Base-by-base conservation (phyloP, 208 protist species). In the Trypanosoma rangeli region DNA sequence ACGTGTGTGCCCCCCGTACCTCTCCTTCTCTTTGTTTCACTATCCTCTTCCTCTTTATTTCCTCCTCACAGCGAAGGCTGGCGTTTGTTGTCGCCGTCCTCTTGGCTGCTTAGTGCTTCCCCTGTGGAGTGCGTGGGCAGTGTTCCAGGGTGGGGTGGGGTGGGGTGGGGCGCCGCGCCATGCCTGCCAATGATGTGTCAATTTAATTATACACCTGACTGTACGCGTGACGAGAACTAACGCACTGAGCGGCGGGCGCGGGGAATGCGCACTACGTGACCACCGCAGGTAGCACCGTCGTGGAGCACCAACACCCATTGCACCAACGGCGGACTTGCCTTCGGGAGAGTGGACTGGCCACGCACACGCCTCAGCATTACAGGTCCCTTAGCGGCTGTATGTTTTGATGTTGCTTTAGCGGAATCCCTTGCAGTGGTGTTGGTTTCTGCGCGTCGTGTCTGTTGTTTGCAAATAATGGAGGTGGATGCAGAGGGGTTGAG, bases 341-440 rank as follows among this genome's bases (percentile, higher is more conserved):
- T 33, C 67, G 73, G 79, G 53, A 84, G 74, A 79, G 22, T 44
- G 18, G 71, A n/a, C 9, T 26, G 49, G 22, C 49, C 42, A 26
- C 15, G 46, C 12, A 58, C 49, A 66, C 39, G 59, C 52, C 63
- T 62, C 59, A 63, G 52, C 26, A 49, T 64, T 33, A 74, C 54
- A 77, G 80, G 61, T 70, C 67, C 66, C 75, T 80, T 77, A 65
- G 74, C 63, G 71, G 65, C 74, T 56, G 49, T 80, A 78, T 76
- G 74, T 35, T 37, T 77, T 70, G 46, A 49, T 78, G 68, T 67
- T 59, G 66, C 70, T 84, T 60, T 64, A 76, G 31, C 74, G 63
- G 64, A 82, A 53, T 5, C 15, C 13, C 2, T 9, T 9, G 42
- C 42, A 16, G 42, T 16, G 8, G 8, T 16, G 15, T 16, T 46